These are phyloP conservation scores for Musa troglodytarum DNA, from an alignment of 176 grass and related monocot species.

Conservation along the genomic window DNA sequence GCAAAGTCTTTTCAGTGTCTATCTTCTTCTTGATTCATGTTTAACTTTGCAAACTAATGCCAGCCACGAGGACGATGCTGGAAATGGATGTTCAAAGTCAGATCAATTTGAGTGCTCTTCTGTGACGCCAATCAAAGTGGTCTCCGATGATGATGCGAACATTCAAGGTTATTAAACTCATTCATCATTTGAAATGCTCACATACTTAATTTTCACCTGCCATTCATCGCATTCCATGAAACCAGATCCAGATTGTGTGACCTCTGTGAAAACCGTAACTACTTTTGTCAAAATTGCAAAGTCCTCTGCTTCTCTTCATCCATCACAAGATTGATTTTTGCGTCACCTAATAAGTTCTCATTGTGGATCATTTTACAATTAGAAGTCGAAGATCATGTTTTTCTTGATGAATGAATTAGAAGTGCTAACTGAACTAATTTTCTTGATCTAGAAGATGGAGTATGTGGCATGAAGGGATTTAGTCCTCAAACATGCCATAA, in stretches of 20 bases:
- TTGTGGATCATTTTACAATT: background rate
- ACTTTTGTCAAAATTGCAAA: constrained; percentile 78
- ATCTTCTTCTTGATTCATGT: background rate
- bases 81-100: background rate
- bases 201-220: background rate
- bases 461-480: too few relatives aligned
- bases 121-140: constrained; percentile 15
- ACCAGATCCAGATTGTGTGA: constrained; percentile 44
- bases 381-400: background rate
- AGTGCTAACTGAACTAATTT: too few relatives aligned
- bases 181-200: background rate
- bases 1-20: background rate
- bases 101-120: constrained; percentile 33
- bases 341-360: background rate
- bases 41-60: constrained; percentile 15
- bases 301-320: background rate
- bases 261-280: constrained; percentile 71
- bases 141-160: constrained; percentile 22
- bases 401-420: too few relatives aligned
- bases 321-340: background rate
- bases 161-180: constrained; percentile 37
- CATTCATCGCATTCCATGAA: constrained; percentile 3
- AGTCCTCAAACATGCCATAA: too few relatives aligned
- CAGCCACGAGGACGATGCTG: constrained; percentile 35
- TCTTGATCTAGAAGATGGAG: too few relatives aligned